Conservation (phyloP, 805 yeast species). For the Metahyphopichia silvanorum region DNA sequence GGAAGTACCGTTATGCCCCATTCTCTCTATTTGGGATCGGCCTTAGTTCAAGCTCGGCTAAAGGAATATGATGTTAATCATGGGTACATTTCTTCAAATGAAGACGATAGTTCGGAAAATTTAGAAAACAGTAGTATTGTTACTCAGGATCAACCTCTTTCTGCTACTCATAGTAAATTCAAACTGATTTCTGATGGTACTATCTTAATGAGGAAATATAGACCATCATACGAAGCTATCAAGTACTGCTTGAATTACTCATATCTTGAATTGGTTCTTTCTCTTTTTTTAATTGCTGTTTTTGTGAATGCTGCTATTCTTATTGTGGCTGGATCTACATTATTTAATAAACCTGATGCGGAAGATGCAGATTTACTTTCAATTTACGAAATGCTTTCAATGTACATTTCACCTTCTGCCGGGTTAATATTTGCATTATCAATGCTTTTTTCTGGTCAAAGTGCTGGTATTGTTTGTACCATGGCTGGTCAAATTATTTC, state of each 20-base stretch:
- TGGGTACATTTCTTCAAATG: slow-evolving; percentile 13
- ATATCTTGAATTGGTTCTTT: slow-evolving; percentile 36
- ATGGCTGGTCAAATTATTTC: slow-evolving; percentile 48
- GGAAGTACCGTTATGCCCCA: slow-evolving; percentile 50
- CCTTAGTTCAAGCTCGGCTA: slow-evolving; percentile 41
- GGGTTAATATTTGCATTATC: slow-evolving; percentile 44
- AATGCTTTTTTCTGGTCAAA: slow-evolving; percentile 45
- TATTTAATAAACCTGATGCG: slow-evolving; percentile 42
- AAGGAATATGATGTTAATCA: slow-evolving; percentile 38
- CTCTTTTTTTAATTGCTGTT: slow-evolving; percentile 40
- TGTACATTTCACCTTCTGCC: slow-evolving; percentile 43
- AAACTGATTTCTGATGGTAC: slow-evolving; percentile 26
- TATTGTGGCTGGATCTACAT: slow-evolving; percentile 43
- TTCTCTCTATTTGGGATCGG: slow-evolving; percentile 41
- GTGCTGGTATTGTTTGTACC: slow-evolving; percentile 47
- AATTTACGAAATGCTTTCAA: slow-evolving; percentile 41
- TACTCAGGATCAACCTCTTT: slow-evolving; percentile 2
- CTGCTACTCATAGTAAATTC: slow-evolving; percentile 12
- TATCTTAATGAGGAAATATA: slow-evolving; percentile 27
- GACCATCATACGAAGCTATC: slow-evolving; percentile 41
- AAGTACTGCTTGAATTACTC: slow-evolving; percentile 39
- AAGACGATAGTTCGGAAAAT: background rate
- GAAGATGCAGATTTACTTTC: slow-evolving; percentile 44
- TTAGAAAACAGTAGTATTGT: background rate
- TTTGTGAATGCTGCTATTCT: slow-evolving; percentile 44